Evolutionary conservation across 2,329 filamentous ascomycete genomes (phyloP).

Genomic region (Xylaria sp.): DNA sequence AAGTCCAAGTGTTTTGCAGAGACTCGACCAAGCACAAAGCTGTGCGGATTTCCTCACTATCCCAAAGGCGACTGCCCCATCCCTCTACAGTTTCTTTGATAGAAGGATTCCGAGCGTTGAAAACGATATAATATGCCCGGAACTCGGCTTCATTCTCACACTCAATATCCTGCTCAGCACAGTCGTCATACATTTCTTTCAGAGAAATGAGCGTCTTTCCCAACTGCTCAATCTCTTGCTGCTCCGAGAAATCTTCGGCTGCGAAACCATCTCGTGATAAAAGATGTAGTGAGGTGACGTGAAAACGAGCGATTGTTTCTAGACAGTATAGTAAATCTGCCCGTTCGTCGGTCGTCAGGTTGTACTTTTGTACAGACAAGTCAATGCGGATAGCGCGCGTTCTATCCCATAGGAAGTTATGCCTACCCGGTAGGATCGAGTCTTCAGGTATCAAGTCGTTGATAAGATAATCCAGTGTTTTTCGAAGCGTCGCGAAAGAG

Average conservation of each 20-base stretch:
- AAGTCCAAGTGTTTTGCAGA: conserved; percentile 52
- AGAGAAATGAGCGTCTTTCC: conserved; percentile 60
- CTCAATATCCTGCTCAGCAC: conserved; percentile 49
- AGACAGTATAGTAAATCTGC: conserved; percentile 57
- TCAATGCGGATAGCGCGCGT: conserved; percentile 63
- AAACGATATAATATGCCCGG: conserved; percentile 58
- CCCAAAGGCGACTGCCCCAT: conserved; percentile 53
- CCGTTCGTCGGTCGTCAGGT: conserved; percentile 52
- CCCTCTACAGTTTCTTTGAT: conserved; percentile 51
- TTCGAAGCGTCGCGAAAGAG: conserved; percentile 52
- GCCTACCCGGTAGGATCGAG: conserved; percentile 48
- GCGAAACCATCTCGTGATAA: conserved; percentile 52
- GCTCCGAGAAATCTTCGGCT: conserved; percentile 57
- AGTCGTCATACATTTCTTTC: conserved; percentile 62
- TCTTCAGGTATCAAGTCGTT: conserved; percentile 53
- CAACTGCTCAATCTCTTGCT: conserved; percentile 63
- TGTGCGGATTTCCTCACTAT: conserved; percentile 55
- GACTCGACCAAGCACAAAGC: conserved; percentile 56
- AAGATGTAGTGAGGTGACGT: conserved; percentile 59
- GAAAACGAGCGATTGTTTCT: conserved; percentile 62
- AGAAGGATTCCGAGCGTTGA: conserved; percentile 54
- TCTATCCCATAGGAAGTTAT: conserved; percentile 64
- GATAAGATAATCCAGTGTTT: conserved; percentile 59
- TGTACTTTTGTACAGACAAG: conserved; percentile 59
- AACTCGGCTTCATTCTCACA: conserved; percentile 63